Percentiles rank a stretch among this genome's conserved stretches.
Evolutionary conservation across 2,329 filamentous ascomycete species (phyloP).

Genomic region (Cordyceps javanica): DNA sequence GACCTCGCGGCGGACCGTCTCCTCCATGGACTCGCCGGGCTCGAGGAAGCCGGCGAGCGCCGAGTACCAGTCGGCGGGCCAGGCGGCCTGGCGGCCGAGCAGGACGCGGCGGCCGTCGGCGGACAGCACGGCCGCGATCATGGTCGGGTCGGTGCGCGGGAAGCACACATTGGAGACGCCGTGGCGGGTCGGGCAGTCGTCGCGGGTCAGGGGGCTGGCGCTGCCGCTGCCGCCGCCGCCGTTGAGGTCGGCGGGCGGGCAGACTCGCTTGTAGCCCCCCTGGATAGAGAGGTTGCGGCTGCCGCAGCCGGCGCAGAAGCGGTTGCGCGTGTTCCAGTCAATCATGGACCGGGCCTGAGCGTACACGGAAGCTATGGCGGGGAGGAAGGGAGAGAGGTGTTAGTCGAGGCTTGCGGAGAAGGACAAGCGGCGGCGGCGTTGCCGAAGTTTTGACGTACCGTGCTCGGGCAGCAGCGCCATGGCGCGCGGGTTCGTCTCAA

Average conservation of each 20-base stretch:
- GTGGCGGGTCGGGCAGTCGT: slow-evolving; percentile 71
- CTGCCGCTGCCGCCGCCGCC: slow-evolving; percentile 39
- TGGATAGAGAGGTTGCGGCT: slow-evolving; percentile 72
- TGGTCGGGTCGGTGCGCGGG: slow-evolving; percentile 86
- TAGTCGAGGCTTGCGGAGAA: background rate
- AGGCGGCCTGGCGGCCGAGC: slow-evolving; percentile 78
- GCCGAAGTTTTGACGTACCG: background rate
- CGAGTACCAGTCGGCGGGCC: slow-evolving; percentile 79
- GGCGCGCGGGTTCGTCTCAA: slow-evolving; percentile 60
- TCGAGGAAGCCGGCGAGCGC: slow-evolving; percentile 85
- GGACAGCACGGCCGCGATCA: slow-evolving; percentile 90
- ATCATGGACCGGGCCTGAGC: slow-evolving; percentile 81
- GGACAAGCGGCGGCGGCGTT: no score
- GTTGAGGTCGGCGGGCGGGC: slow-evolving; percentile 61
- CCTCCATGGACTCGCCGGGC: slow-evolving; percentile 78
- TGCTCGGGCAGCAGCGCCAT: slow-evolving; percentile 40
- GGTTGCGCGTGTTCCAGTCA: slow-evolving; percentile 92
- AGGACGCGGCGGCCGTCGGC: slow-evolving; percentile 71
- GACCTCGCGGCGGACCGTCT: slow-evolving; percentile 75
- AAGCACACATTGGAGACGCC: slow-evolving; percentile 88
- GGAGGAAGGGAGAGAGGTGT: background rate
- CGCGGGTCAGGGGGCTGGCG: slow-evolving; percentile 47
- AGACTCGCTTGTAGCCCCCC: slow-evolving; percentile 74
- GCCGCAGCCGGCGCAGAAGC: slow-evolving; percentile 87
- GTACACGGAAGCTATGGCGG: slow-evolving; percentile 85